Conservation (phyloP, 2,329 filamentous ascomycete genomes). For the Periglandula ipomoeae region DNA sequence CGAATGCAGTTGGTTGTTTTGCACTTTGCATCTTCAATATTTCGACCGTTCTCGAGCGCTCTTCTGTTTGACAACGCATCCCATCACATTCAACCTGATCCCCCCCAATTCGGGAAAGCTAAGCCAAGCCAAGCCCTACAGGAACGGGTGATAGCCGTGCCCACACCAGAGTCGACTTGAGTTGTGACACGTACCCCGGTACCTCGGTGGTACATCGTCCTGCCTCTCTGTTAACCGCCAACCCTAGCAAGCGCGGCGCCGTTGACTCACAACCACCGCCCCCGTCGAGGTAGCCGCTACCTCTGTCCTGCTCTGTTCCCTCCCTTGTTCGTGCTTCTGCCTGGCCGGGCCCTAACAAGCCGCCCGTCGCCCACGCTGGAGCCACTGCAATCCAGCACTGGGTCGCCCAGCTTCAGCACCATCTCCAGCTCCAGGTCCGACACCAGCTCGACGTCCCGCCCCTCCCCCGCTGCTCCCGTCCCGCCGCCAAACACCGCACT, state of each 20-base stretch:
- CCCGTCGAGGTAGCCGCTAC: not conserved
- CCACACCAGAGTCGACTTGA: too few relatives aligned
- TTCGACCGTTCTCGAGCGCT: not conserved
- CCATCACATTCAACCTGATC: not conserved
- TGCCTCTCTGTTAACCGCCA: not conserved
- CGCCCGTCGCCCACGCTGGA: constrained; percentile 1
- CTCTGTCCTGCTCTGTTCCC: too few relatives aligned
- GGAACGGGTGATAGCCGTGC: too few relatives aligned
- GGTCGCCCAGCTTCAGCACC: not conserved
- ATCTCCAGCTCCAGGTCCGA: too few relatives aligned
- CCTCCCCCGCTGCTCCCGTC: constrained; percentile 3
- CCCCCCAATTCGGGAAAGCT: not conserved
- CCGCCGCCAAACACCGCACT: not conserved
- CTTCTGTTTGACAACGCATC: not conserved
- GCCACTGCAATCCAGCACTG: not conserved
- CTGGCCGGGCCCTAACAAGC: constrained; percentile 7
- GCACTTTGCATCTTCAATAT: not conserved
- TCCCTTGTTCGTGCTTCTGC: constrained; percentile 7
- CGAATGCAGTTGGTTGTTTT: not conserved
- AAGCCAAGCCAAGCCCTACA: not conserved
- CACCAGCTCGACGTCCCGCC: not conserved
- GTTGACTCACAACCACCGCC: too few relatives aligned
- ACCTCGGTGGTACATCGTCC: not conserved
- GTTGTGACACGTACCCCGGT: not conserved
- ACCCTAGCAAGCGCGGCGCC: not conserved